Conservation (phyloP, 768 basidiomycete species). For the Mycena amicta region DNA sequence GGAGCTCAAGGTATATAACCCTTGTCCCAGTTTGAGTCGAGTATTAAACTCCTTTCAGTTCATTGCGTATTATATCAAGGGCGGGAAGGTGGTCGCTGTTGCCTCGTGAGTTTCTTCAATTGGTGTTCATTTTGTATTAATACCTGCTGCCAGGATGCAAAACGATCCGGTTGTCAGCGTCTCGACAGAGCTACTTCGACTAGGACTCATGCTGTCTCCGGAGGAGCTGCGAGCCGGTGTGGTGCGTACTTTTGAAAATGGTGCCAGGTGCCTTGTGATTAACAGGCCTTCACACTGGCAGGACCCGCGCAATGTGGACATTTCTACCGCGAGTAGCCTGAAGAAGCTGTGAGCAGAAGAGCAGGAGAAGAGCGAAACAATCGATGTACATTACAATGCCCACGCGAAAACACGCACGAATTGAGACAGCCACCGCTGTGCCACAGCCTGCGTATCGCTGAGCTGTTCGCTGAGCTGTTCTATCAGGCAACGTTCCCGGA, state of each 20-base stretch:
- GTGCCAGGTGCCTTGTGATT: background rate
- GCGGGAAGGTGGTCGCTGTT: slow-evolving; percentile 65
- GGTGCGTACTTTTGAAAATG: slow-evolving; percentile 38
- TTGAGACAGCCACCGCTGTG: too few relatives aligned
- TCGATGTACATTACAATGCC: background rate
- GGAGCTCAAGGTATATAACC: slow-evolving; percentile 76
- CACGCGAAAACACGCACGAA: background rate
- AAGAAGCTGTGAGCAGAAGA: slow-evolving; percentile 25
- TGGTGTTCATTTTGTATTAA: background rate
- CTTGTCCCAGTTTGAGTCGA: background rate
- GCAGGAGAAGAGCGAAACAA: too few relatives aligned
- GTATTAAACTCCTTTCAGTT: slow-evolving; percentile 49
- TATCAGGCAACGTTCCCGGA: too few relatives aligned
- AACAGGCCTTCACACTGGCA: background rate
- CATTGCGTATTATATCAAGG: slow-evolving; percentile 76
- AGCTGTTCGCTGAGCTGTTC: too few relatives aligned
- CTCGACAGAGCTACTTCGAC: slow-evolving; percentile 74
- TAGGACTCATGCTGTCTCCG: slow-evolving; percentile 79
- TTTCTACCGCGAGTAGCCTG: slow-evolving; percentile 29
- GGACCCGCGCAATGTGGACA: slow-evolving; percentile 19
- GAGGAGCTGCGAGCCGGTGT: slow-evolving; percentile 75
- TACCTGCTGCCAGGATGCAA: slow-evolving; percentile 59
- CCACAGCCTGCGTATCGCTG: too few relatives aligned
- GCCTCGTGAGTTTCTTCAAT: slow-evolving; percentile 47
- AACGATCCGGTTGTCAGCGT: slow-evolving; percentile 80